phyloP scores from a whole-genome alignment of 352 stramenopile species.

The Pythium aquatile region DNA sequence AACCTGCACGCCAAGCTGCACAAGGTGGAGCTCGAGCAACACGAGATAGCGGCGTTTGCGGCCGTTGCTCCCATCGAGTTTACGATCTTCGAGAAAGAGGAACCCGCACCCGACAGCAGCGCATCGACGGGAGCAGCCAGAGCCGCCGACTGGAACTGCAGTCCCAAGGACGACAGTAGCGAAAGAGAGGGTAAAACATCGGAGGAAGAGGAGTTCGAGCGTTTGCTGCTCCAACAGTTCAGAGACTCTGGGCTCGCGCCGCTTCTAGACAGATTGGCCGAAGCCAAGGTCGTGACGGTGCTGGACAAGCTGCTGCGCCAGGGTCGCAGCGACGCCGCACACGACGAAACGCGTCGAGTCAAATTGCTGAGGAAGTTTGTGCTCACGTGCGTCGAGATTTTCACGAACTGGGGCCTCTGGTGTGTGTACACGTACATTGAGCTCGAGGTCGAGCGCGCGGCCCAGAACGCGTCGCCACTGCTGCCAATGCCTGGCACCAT shows the following conservation, averaged over 20 bases:
- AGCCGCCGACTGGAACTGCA: no score
- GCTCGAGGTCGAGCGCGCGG: slow-evolving; percentile 66
- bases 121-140: no score
- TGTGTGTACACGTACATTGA: slow-evolving; percentile 75
- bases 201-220: slow-evolving; percentile 11
- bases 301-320: slow-evolving; percentile 22
- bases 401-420: slow-evolving; percentile 66
- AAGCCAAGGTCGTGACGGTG: slow-evolving; percentile 36
- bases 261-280: slow-evolving; percentile 43
- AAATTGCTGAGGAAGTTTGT: slow-evolving; percentile 59
- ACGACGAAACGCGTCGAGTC: slow-evolving; percentile 37
- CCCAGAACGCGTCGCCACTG: slow-evolving; percentile 49
- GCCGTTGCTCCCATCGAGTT: slow-evolving; percentile 66
- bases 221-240: slow-evolving; percentile 17
- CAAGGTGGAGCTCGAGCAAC: slow-evolving; percentile 58
- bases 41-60: slow-evolving; percentile 59
- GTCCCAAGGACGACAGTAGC: background rate
- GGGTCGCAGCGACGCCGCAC: slow-evolving; percentile 20
- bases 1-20: slow-evolving; percentile 70
- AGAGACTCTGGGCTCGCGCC: slow-evolving; percentile 23
- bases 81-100: slow-evolving; percentile 46
- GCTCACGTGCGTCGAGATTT: slow-evolving; percentile 51
- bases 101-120: background rate
- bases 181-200: slow-evolving; percentile 1
- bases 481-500: slow-evolving; percentile 52